These are phyloP conservation scores for Xylaria acuta DNA, from an alignment of 495 filamentous ascomycete species.

Conservation along the genomic window DNA sequence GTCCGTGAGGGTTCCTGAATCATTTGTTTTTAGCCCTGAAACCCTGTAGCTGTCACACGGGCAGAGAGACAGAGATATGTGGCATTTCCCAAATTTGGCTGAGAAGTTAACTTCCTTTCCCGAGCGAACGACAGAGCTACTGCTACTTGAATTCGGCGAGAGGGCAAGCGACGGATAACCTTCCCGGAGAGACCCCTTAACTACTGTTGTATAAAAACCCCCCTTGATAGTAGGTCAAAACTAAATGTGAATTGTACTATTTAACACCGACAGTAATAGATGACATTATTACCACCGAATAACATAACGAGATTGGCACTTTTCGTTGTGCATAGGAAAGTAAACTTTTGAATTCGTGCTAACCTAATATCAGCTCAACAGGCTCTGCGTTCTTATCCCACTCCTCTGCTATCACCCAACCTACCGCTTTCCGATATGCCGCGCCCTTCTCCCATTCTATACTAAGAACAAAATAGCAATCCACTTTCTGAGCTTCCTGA, in stretches of 20 bases:
- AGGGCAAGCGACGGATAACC: too few relatives aligned
- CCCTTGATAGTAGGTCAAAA: not conserved
- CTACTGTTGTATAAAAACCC: too few relatives aligned
- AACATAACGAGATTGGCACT: not conserved
- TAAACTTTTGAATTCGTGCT: not conserved
- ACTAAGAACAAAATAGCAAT: conserved; percentile 15
- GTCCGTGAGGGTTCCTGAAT: too few relatives aligned
- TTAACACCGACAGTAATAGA: not conserved
- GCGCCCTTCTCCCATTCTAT: conserved; percentile 2
- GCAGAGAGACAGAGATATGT: too few relatives aligned
- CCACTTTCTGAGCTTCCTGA: not conserved
- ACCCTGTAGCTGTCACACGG: too few relatives aligned
- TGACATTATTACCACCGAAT: not conserved
- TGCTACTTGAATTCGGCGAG: too few relatives aligned
- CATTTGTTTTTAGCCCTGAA: too few relatives aligned
- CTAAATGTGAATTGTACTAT: not conserved
- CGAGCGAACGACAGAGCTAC: too few relatives aligned
- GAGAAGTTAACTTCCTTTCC: too few relatives aligned
- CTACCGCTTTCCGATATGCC: conserved; percentile 7
- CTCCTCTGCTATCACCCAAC: not conserved
- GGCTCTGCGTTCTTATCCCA: conserved; percentile 2
- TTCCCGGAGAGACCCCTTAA: too few relatives aligned
- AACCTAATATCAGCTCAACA: conserved; percentile 6
- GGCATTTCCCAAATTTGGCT: too few relatives aligned
- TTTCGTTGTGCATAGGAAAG: not conserved